These are phyloP conservation scores for Apiotrichum laibachii DNA, from an alignment of 1,284 basidiomycete genomes.

Conservation along the genomic window DNA sequence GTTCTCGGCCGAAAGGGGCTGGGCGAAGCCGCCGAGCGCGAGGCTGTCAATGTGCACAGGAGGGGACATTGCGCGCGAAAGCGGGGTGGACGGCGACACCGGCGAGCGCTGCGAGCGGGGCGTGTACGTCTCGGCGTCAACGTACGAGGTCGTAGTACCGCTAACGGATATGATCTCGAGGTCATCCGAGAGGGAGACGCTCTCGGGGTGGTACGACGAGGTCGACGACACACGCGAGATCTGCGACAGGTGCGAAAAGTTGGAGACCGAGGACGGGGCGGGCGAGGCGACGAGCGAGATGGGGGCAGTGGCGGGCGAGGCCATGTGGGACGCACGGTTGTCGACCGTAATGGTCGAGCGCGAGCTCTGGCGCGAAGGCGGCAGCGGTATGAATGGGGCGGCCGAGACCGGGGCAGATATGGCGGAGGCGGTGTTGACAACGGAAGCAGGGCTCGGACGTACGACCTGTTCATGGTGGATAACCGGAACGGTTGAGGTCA, in stretches of 20 bases:
- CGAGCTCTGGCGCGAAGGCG: background rate
- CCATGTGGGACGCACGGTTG: background rate
- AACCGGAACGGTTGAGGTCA: background rate
- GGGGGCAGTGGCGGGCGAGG: background rate
- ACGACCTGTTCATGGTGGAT: background rate
- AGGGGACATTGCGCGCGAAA: conserved; percentile 9
- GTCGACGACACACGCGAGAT: background rate
- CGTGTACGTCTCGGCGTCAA: conserved; percentile 24
- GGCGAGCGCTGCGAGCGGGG: conserved; percentile 12
- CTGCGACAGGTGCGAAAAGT: background rate
- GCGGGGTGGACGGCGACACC: conserved; percentile 1
- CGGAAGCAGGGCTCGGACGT: too few relatives aligned
- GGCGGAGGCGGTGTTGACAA: background rate
- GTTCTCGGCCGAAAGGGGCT: background rate
- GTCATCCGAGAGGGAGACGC: conserved; percentile 6
- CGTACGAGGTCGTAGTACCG: conserved; percentile 11
- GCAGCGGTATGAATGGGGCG: background rate
- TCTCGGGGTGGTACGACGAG: background rate
- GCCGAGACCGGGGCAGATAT: too few relatives aligned
- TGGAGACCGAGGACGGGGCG: background rate
- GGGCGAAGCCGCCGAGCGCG: background rate
- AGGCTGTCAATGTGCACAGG: background rate
- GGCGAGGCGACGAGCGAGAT: conserved; percentile 9
- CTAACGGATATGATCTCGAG: conserved; percentile 16
- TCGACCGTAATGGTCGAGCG: background rate